These are phyloP conservation scores for Microascus cirrosus DNA, from an alignment of 2,329 filamentous ascomycete species.

Conservation along the genomic window DNA sequence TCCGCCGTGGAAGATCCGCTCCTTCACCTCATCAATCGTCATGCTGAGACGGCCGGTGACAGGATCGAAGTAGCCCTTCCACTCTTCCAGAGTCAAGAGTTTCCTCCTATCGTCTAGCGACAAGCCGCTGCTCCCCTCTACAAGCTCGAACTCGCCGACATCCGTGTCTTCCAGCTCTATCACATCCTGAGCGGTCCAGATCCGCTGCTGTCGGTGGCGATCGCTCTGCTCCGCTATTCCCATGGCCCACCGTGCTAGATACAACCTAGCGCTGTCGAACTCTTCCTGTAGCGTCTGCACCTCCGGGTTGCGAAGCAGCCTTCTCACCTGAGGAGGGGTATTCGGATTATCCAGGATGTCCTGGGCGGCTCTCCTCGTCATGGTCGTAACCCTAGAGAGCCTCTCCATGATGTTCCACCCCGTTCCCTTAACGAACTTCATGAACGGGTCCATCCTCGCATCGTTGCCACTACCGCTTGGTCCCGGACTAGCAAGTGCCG, in stretches of 20 bases:
- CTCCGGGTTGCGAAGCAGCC: constrained; percentile 80
- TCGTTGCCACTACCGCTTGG: constrained; percentile 30
- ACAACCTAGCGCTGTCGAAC: constrained; percentile 90
- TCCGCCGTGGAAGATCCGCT: constrained; percentile 92
- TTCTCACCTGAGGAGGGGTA: constrained; percentile 75
- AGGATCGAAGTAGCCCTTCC: constrained; percentile 80
- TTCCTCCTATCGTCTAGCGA: constrained; percentile 68
- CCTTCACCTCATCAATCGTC: constrained; percentile 87
- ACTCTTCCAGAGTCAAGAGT: constrained; percentile 71
- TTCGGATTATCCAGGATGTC: constrained; percentile 87
- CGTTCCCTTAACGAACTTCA: constrained; percentile 88
- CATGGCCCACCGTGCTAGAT: constrained; percentile 96
- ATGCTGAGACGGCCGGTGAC: constrained; percentile 63
- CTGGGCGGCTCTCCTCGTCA: constrained; percentile 83
- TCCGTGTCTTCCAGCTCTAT: constrained; percentile 90
- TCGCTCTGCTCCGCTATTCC: constrained; percentile 96
- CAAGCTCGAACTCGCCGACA: constrained; percentile 89
- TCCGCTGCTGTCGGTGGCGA: constrained; percentile 68
- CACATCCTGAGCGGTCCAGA: constrained; percentile 89
- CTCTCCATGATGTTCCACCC: constrained; percentile 96
- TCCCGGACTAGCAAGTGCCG: constrained; percentile 20
- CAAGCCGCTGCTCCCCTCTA: constrained; percentile 68
- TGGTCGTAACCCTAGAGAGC: constrained; percentile 93
- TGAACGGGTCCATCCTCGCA: constrained; percentile 81
- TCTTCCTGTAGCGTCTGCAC: constrained; percentile 94